Conservation (phyloP, 2,329 filamentous ascomycete species). For the Diaporthe eres region DNA sequence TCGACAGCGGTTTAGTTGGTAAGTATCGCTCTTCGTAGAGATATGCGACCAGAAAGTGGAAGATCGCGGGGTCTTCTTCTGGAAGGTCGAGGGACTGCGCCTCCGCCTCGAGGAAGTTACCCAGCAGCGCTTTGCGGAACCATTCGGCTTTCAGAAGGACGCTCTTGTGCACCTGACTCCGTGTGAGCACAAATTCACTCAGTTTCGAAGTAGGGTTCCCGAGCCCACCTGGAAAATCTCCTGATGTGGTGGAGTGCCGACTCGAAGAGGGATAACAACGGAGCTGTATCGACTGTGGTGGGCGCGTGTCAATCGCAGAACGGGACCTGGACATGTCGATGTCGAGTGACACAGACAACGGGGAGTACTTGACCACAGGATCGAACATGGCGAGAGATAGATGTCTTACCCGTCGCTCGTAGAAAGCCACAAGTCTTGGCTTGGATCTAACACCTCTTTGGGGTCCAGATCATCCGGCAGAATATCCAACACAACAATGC, state of each 20-base stretch:
- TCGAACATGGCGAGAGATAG: slow-evolving; percentile 11
- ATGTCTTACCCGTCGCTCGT: slow-evolving; percentile 61
- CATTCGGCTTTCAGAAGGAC: slow-evolving; percentile 62
- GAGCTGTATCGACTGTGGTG: slow-evolving; percentile 60
- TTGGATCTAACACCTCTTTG: slow-evolving; percentile 54
- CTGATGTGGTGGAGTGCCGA: slow-evolving; percentile 56
- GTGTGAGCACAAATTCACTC: slow-evolving; percentile 27
- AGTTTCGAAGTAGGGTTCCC: not conserved
- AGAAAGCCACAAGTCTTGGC: slow-evolving; percentile 64
- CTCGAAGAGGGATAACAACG: slow-evolving; percentile 59
- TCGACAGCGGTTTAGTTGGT: slow-evolving; percentile 60
- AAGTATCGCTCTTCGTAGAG: slow-evolving; percentile 63
- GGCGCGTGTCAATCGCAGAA: slow-evolving; percentile 3
- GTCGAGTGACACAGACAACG: slow-evolving; percentile 19
- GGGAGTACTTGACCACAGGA: slow-evolving; percentile 9
- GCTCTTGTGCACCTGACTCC: slow-evolving; percentile 59
- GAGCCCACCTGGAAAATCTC: slow-evolving; percentile 59
- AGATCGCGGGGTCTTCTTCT: slow-evolving; percentile 65
- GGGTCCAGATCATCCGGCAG: slow-evolving; percentile 50
- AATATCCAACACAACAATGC: slow-evolving; percentile 56
- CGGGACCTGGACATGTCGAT: slow-evolving; percentile 39
- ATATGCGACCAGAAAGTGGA: slow-evolving; percentile 66
- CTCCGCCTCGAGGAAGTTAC: slow-evolving; percentile 61
- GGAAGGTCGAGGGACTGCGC: slow-evolving; percentile 63
- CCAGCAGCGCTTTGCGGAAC: slow-evolving; percentile 64